Evolutionary conservation across 768 basidiomycete species (phyloP), one percentile per base, ranked within the genome.

Genomic region (Xerocomellus intermedius): DNA sequence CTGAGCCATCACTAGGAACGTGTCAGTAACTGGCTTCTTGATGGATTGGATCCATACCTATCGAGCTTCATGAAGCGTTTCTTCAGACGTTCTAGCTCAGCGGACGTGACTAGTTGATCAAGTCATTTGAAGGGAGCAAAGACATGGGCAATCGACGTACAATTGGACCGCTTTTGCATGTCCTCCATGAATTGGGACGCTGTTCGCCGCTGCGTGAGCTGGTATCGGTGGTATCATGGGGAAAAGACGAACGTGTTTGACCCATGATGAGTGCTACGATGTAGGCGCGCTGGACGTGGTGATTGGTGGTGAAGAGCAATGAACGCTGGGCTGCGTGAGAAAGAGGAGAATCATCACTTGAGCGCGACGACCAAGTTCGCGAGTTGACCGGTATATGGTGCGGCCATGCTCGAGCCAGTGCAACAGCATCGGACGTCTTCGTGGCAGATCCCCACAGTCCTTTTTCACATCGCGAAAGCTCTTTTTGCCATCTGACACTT

Each of bases 11-110:
- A 65, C 94, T 94, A 52, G 49, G 19, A 30, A 19, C 22, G 39
- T 42, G 49, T 52, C 38, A 39, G 48, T 5, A 12, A 5, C 4
- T 24, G 50, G 38, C n/a, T 38, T 9, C 17, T 16, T n/a, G 44
- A 28, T 21, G 51, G n/a, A 47, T 13, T 30, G 42, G 43, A 45
- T 41, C 8, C 75, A 55, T 61, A 87, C 91, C 88, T 91, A 73
- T 99, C 97, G 63, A 99, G 87, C 76, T 99, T 99, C 94, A 98
- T 98, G 74, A 99, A 98, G 50, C 97, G 87, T 72, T 98, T 98
- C 83, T 97, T 97, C 64, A 98, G 80, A 50, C 97, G 83, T 63
- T 98, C 92, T 63, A 99, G 77, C 75, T 99, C 97, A 45, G 86
- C 82, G 46, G 89, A 90, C 19, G 92, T 98, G 86, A 99, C 97